Percentiles rank a stretch among this genome's conserved stretches.
Evolutionary conservation across 2,329 filamentous ascomycete genomes (phyloP).

Genomic region (Xylaria sp.): DNA sequence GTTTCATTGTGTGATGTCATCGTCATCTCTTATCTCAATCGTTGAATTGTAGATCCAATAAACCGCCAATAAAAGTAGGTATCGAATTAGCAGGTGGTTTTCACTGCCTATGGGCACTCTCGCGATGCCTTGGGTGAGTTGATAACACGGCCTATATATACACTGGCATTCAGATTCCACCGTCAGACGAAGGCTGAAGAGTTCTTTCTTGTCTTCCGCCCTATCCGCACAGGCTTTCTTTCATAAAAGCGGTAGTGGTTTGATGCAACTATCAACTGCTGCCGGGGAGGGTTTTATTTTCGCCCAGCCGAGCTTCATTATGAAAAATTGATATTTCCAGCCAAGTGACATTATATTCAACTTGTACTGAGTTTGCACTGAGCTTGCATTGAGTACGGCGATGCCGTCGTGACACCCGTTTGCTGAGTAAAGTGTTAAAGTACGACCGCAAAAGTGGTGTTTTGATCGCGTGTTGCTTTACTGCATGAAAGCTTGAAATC

Average conservation of each 20-base stretch:
- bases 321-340: background rate
- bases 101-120: background rate
- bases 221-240: background rate
- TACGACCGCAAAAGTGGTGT: background rate
- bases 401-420: slow-evolving; percentile 1
- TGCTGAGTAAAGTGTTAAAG: slow-evolving; percentile 31
- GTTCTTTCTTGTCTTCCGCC: background rate
- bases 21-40: background rate
- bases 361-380: too few species aligned
- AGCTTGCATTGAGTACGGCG: background rate
- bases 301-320: slow-evolving; percentile 1
- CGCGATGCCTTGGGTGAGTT: too few species aligned
- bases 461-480: slow-evolving; percentile 29
- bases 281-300: background rate
- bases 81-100: background rate
- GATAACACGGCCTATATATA: background rate
- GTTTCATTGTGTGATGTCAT: background rate
- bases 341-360: background rate
- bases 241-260: background rate
- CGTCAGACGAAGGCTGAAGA: too few species aligned
- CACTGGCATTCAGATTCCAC: too few species aligned
- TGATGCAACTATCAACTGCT: background rate
- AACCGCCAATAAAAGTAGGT: background rate
- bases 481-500: slow-evolving; percentile 30
- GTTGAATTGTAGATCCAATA: background rate